Evolutionary conservation across 352 stramenopile species (phyloP), one percentile per base, ranked within the genome.

Genomic region (Phytophthora ramorum): DNA sequence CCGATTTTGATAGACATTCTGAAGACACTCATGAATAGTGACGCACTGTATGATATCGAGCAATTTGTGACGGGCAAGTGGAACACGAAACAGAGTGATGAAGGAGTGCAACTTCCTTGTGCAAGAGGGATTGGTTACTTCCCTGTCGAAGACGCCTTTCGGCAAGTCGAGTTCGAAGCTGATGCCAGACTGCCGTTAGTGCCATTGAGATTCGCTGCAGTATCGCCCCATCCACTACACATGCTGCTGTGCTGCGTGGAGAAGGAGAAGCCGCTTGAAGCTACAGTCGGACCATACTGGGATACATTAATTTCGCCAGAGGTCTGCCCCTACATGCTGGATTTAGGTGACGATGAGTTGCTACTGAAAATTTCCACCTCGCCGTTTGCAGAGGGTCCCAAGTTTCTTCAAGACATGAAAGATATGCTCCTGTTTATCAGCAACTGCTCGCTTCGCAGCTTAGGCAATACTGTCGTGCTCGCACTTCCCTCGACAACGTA

Each of bases 361-460:
- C 35, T 75, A 26, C 49, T 13, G 13, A 61, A 19, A 34, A 75
- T 75, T 48, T 75, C 66, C 14, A 75, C 66, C 7, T 75, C 66
- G 9, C 66, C 66, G 17, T 59, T 64, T 53, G 63, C 61, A 40
- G 66, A 75, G 47, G 66, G 66, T 8, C 66, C 66, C 38, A 75
- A 75, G 44, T 75, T 75, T 54, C 49, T 71, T 55, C 61, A 68
- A 44, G 66, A 75, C 24, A 75, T 75, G 66, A 67, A 47, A 28
- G 55, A 68, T 16, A 75, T 75, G 66, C 61, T 75, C 1, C 8
- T 57, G 10, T 71, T 68, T 17, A 75, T 71, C 8, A 64, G 30
- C 38, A 68, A 28, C 13, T 71, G 49, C 49, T 71, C 66, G 7
- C 37, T 71, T 43, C 61, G 48, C 7, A 59, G 35, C 19, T 45